These are phyloP conservation scores for Amphicarpaea edgeworthii DNA, from an alignment of 306 rosid species.

Conservation along the genomic window DNA sequence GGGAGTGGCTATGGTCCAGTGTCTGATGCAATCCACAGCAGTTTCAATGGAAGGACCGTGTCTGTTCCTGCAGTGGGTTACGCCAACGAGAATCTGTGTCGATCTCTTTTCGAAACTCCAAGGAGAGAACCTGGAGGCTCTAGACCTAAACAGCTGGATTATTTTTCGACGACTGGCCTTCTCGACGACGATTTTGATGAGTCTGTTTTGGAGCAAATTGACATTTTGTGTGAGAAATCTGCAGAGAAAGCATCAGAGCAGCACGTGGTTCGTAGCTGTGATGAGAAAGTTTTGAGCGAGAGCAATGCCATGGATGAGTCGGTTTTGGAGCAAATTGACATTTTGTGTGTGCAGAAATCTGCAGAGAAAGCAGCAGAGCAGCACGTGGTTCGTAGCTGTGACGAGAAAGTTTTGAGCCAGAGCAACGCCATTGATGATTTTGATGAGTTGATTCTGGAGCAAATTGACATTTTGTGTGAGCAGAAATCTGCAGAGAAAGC, in stretches of 20 bases:
- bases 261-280: constrained; percentile 29
- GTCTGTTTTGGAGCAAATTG: constrained; percentile 71
- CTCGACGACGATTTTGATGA: constrained; percentile 76
- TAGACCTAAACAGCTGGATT: constrained; percentile 38
- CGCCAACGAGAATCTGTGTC: constrained; percentile 38
- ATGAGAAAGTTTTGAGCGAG: constrained; percentile 30
- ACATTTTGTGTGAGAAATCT: constrained; percentile 67
- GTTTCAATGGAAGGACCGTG: constrained; percentile 9
- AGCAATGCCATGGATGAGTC: too few relatives aligned
- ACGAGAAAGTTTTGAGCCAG: constrained; percentile 30
- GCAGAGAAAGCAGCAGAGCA: constrained; percentile 45
- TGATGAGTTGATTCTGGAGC: constrained; percentile 70
- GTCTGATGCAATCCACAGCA: neutral
- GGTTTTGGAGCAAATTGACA: too few relatives aligned
- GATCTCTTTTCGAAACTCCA: constrained; percentile 59
- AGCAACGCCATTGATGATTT: constrained; percentile 67
- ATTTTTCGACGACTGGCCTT: constrained; percentile 46
- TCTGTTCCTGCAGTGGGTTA: constrained; percentile 21
- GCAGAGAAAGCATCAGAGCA: constrained; percentile 45
- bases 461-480: constrained; percentile 71
- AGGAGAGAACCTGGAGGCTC: constrained; percentile 48
- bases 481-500: constrained; percentile 59
- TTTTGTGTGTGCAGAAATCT: constrained; percentile 65
- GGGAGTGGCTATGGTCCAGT: constrained; percentile 10
- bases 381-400: constrained; percentile 29